Base-by-base conservation (phyloP, 768 basidiomycete genomes). In the Chalciporus chontae region DNA sequence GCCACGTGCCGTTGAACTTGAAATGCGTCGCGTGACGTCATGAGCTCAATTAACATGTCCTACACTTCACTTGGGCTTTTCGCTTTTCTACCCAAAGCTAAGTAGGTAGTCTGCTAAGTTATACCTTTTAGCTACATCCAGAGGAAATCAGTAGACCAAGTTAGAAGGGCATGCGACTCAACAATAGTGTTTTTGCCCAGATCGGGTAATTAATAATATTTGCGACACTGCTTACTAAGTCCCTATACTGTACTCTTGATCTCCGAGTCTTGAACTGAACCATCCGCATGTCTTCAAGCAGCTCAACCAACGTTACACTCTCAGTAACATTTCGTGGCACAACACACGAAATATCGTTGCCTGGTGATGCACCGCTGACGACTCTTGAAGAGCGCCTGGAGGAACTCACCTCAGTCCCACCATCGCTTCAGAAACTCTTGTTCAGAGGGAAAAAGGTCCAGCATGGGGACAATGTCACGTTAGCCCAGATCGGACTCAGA, bases 371-470 rank as follows among this genome's bases (percentile, higher is more conserved):
- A 42, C 76, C 85, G 3, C 59, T 90, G n/a, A 64, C 70, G 2
- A 61, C 59, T 9, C 70, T 91, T 2, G 76, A 82, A 46, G 56
- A 69, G 1, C 73, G 62, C 26, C 61, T 90, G 4, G 79, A 84
- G 60, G 76, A 81, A 54, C 73, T 87, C 24, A 90, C 86, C 2
- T 72, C 74, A 21, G 83, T 90, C 10, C 85, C 86, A 0, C 74
- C 80, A 4, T 62, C 73, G 3, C 68, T 83, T 36, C 87, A 90
- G 70, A 91, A 90, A 59, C 71, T 90, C 37, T 63, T 90, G 8
- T 85, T 77, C 69, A 87, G 81, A 61, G 85, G 87, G 29, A 89
- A 85, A 73, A 77, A 70, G 45, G 49, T 64, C 29, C 66, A 15
- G 41, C 65, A 15, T 54, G 59, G 36, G 57, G 21, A 68, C 50